phyloP scores from a whole-genome alignment of 768 basidiomycete genomes.

The Suillus placidus region DNA sequence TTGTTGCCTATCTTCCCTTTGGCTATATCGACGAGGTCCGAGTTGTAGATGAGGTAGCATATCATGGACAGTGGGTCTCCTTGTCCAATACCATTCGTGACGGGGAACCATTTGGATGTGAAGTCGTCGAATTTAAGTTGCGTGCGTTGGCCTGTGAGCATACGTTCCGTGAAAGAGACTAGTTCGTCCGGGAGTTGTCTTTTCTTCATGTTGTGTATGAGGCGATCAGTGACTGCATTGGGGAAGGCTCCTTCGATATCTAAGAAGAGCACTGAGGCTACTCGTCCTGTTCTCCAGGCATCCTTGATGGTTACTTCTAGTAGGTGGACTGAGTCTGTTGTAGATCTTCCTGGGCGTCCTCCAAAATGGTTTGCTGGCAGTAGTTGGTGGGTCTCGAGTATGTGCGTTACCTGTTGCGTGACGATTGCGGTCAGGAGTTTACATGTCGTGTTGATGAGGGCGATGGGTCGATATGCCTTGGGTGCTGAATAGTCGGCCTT shows the following conservation, averaged over 20 bases:
- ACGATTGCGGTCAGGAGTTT: slow-evolving; percentile 36
- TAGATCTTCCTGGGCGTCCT: slow-evolving; percentile 39
- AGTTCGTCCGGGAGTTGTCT: background rate
- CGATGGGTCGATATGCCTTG: slow-evolving; percentile 42
- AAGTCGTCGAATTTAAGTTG: slow-evolving; percentile 27
- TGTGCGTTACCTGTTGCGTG: slow-evolving; percentile 27
- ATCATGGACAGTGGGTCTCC: slow-evolving; percentile 36
- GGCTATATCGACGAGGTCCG: slow-evolving; percentile 19
- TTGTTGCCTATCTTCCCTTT: background rate
- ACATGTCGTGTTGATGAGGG: slow-evolving; percentile 33
- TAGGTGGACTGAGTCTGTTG: slow-evolving; percentile 39
- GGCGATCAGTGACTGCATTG: slow-evolving; percentile 33
- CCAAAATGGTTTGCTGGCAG: slow-evolving; percentile 43
- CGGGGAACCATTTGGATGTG: slow-evolving; percentile 16
- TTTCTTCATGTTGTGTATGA: slow-evolving; percentile 35
- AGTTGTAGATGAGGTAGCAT: slow-evolving; percentile 37
- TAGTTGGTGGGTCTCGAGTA: slow-evolving; percentile 35
- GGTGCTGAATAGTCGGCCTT: slow-evolving; percentile 37
- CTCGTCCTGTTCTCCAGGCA: slow-evolving; percentile 39
- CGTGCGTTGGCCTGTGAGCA: slow-evolving; percentile 12
- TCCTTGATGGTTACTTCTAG: slow-evolving; percentile 38
- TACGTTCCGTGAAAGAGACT: slow-evolving; percentile 8
- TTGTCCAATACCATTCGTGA: slow-evolving; percentile 33
- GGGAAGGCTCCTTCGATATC: slow-evolving; percentile 50
- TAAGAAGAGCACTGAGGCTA: slow-evolving; percentile 41